Percentiles rank a stretch among this genome's conserved stretches.
Conservation (phyloP, 2,329 filamentous ascomycete species). For the Immersiporthe knoxdaviesiana region DNA sequence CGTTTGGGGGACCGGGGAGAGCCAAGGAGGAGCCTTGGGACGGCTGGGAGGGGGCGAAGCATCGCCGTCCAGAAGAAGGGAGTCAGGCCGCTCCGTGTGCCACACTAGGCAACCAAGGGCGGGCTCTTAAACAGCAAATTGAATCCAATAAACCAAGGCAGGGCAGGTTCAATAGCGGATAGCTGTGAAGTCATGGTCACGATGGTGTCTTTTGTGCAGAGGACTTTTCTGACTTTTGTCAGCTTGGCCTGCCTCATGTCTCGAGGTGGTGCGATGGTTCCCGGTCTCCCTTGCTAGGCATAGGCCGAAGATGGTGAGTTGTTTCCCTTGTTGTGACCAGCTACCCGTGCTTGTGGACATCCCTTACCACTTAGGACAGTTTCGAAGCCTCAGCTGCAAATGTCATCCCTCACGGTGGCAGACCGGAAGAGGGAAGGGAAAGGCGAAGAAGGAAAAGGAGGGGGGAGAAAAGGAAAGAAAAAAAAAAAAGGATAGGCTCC, state of each 20-base stretch:
- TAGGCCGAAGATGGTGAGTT: background rate
- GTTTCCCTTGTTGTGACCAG: constrained; percentile 16
- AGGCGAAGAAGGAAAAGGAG: too few species aligned
- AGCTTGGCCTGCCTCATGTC: constrained; percentile 4
- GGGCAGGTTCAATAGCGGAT: background rate
- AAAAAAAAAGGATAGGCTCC: background rate
- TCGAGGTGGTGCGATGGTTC: background rate
- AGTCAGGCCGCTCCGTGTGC: constrained; percentile 11
- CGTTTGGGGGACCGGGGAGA: constrained; percentile 10
- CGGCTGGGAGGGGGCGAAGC: background rate
- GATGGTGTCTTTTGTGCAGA: background rate
- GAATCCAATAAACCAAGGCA: constrained; percentile 4
- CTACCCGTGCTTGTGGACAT: background rate
- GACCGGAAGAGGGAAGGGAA: too few species aligned
- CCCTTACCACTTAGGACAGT: constrained; percentile 20
- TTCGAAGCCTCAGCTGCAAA: constrained; percentile 18
- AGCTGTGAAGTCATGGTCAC: background rate
- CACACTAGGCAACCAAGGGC: constrained; percentile 27
- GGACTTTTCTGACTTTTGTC: too few species aligned
- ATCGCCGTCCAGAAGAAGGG: constrained; percentile 16
- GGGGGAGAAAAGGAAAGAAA: background rate
- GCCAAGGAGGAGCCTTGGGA: background rate
- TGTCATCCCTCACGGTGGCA: constrained; percentile 22
- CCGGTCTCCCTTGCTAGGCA: constrained; percentile 24
- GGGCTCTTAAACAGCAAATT: constrained; percentile 15